Evolutionary conservation across 2,329 filamentous ascomycete species (phyloP).

Genomic region (Exophiala xenobiotica): DNA sequence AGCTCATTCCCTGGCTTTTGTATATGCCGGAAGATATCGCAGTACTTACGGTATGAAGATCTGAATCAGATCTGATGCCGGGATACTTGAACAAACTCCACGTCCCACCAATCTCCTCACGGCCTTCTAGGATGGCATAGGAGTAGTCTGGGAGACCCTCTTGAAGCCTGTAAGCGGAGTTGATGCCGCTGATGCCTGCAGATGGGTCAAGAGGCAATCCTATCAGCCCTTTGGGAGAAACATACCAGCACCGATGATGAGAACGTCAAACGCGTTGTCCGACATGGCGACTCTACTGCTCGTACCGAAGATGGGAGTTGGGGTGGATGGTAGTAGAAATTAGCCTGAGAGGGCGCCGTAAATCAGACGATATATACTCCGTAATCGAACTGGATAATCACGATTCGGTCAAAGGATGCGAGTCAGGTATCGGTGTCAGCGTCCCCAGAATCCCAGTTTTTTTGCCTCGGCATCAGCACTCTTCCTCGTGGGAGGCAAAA

Average conservation of each 20-base stretch:
- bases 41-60: constrained; percentile 51
- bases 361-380: no score
- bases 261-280: constrained; percentile 47
- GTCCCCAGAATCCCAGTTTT: constrained; percentile 1
- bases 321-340: no score
- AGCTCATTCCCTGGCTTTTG: no score
- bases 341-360: no score
- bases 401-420: background rate
- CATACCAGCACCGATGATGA: constrained; percentile 68
- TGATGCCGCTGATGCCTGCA: constrained; percentile 65
- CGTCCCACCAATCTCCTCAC: constrained; percentile 68
- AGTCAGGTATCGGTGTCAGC: background rate
- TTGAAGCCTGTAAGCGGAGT: constrained; percentile 70
- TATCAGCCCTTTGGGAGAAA: background rate
- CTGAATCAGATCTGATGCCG: constrained; percentile 63
- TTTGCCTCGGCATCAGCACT: constrained; percentile 2
- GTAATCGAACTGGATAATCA: no score
- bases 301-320: background rate
- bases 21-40: no score
- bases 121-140: constrained; percentile 68
- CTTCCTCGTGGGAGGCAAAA: background rate
- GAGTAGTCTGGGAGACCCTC: constrained; percentile 54
- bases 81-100: constrained; percentile 76
- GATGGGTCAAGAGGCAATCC: background rate
- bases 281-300: constrained; percentile 14